Evolutionary conservation across 1,139 yeast species (phyloP).

Genomic region (Blastobotrys capitulatus): DNA sequence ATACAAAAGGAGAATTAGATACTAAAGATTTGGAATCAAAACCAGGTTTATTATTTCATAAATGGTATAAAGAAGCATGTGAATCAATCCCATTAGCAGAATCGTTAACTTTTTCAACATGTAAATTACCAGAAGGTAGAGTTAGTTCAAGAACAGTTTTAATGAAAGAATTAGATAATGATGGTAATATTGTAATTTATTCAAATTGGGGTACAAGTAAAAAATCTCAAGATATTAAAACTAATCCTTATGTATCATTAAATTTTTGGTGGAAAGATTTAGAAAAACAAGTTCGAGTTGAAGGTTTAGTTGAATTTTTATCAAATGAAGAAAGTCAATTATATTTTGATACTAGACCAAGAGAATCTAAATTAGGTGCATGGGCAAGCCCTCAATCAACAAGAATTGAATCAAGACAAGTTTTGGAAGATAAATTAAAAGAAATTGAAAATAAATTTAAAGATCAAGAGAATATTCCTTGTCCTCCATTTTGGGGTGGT

Average conservation of each 20-base stretch:
- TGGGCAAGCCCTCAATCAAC: conserved; percentile 93
- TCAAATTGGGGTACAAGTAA: conserved; percentile 89
- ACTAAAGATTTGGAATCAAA: conserved; percentile 47
- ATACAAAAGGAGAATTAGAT: conserved; percentile 59
- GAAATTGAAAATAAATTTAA: conserved; percentile 52
- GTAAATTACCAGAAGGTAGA: conserved; percentile 79
- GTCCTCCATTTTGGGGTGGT: conserved; percentile 97
- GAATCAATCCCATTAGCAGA: conserved; percentile 63
- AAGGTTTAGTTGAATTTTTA: conserved; percentile 75
- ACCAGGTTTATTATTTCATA: conserved; percentile 74
- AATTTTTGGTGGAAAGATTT: conserved; percentile 90
- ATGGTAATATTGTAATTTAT: conserved; percentile 75
- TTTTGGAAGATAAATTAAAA: conserved; percentile 50
- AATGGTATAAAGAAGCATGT: conserved; percentile 83
- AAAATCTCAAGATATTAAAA: conserved; percentile 61
- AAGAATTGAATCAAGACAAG: conserved; percentile 51
- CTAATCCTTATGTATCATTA: conserved; percentile 75
- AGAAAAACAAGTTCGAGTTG: conserved; percentile 91
- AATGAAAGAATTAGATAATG: conserved; percentile 79
- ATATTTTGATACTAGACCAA: conserved; percentile 81
- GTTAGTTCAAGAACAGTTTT: conserved; percentile 79
- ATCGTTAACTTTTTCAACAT: conserved; percentile 76
- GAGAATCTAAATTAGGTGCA: conserved; percentile 92
- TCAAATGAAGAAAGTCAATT: conserved; percentile 66
- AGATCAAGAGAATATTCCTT: conserved; percentile 58